A percentile compares a stretch with the other conserved stretches of the same genome.
Conservation (phyloP, 345 rosid species). For the Rhizophora mangle region DNA sequence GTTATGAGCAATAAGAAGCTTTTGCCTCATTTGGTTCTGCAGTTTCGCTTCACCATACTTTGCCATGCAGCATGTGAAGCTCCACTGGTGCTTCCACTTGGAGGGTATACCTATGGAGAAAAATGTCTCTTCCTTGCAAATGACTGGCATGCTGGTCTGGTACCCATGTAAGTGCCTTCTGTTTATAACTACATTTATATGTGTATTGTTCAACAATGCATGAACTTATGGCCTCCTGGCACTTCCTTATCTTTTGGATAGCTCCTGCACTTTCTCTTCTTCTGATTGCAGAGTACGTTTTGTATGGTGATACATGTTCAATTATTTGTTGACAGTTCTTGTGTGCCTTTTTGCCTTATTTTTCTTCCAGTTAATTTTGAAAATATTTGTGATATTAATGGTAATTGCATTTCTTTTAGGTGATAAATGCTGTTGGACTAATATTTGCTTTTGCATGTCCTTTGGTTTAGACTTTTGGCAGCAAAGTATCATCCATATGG, state of each 20-base stretch:
- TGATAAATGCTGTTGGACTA: neutral
- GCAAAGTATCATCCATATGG: conserved; percentile 80
- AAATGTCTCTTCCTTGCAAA: conserved; percentile 87
- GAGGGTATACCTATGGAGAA: conserved; percentile 91
- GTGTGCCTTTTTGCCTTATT: neutral
- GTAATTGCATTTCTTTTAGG: neutral
- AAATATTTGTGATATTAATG: neutral
- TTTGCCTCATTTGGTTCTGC: conserved; percentile 37
- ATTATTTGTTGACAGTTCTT: neutral
- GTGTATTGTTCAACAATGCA: neutral
- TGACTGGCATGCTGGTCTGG: conserved; percentile 98
- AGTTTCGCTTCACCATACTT: conserved; percentile 93
- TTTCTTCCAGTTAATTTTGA: neutral
- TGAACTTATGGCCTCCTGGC: neutral
- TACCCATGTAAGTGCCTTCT: conserved; percentile 65
- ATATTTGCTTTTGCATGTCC: neutral
- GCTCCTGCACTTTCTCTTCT: neutral
- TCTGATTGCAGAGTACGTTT: conserved; percentile 4
- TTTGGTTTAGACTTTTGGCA: conserved; percentile 69
- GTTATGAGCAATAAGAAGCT: conserved; percentile 25
- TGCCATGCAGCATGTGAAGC: conserved; percentile 99
- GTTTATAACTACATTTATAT: conserved; percentile 3
- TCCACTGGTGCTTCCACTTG: conserved; percentile 84
- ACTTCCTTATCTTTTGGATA: neutral
- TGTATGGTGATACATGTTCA: neutral